Conservation (phyloP, 2,329 filamentous ascomycete genomes). For the Pyrenophora graminea region DNA sequence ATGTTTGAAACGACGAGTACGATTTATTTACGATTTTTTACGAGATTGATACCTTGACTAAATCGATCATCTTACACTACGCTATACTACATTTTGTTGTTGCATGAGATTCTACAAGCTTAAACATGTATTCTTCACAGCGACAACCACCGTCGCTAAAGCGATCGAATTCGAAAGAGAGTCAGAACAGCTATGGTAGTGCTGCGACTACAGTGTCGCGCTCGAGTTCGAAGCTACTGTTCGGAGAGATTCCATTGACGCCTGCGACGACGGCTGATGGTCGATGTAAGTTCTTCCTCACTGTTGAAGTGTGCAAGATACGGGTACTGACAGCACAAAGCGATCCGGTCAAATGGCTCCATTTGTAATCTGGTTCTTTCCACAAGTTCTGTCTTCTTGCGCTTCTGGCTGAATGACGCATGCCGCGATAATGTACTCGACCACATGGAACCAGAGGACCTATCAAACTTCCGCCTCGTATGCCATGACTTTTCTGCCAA, state of each 20-base stretch:
- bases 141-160: conserved; percentile 45
- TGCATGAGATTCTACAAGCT: conserved; percentile 21
- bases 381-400: conserved; percentile 54
- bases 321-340: conserved; percentile 37
- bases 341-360: conserved; percentile 51
- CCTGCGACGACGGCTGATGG: conserved; percentile 45
- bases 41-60: conserved; percentile 17
- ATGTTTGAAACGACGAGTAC: conserved; percentile 27
- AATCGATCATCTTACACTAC: background rate
- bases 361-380: conserved; percentile 56
- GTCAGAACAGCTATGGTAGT: conserved; percentile 42
- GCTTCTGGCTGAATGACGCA: conserved; percentile 55
- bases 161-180: conserved; percentile 44
- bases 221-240: conserved; percentile 50
- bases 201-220: conserved; percentile 42
- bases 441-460: conserved; percentile 48
- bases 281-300: conserved; percentile 39
- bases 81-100: background rate
- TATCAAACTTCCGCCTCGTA: conserved; percentile 62
- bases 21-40: conserved; percentile 20
- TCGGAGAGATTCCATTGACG: conserved; percentile 56
- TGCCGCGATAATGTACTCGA: conserved; percentile 53
- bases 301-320: conserved; percentile 2
- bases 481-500: conserved; percentile 73
- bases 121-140: conserved; percentile 39